These are phyloP conservation scores for Oidiodendron maius DNA, from an alignment of 495 filamentous ascomycete genomes.

Conservation along the genomic window DNA sequence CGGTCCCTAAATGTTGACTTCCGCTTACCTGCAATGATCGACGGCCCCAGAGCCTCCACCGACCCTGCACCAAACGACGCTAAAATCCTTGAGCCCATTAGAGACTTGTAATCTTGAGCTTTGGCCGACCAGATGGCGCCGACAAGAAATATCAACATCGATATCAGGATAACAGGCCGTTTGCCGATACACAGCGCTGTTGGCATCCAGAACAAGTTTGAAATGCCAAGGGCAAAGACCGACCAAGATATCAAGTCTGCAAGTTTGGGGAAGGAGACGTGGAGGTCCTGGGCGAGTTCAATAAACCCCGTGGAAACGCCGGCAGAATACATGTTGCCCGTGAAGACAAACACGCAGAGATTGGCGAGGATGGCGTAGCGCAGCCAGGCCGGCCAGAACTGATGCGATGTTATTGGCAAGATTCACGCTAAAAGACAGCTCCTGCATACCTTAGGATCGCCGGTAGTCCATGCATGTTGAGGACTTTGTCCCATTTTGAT, in stretches of 20 bases:
- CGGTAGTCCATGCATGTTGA: neutral
- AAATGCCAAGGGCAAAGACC: constrained; percentile 29
- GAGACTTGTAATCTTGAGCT: constrained; percentile 44
- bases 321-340: constrained; percentile 35
- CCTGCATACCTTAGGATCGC: constrained; percentile 1
- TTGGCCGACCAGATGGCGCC: constrained; percentile 53
- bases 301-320: constrained; percentile 25
- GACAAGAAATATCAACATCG: constrained; percentile 50
- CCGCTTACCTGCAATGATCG: constrained; percentile 34
- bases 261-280: constrained; percentile 20
- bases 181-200: constrained; percentile 59
- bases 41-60: constrained; percentile 33
- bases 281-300: constrained; percentile 27
- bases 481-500: too few species aligned
- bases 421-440: neutral
- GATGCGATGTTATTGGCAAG: neutral
- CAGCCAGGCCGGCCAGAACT: constrained; percentile 22
- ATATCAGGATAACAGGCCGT: constrained; percentile 54
- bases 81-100: constrained; percentile 42
- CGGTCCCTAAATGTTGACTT: too few species aligned
- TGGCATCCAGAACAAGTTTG: constrained; percentile 51
- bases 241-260: constrained; percentile 30
- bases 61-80: constrained; percentile 31
- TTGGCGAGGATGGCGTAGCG: constrained; percentile 30
- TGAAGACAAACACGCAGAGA: constrained; percentile 32